These are phyloP conservation scores for Scutellaria baicalensis DNA, from an alignment of 257 asterid genomes.

Conservation along the genomic window DNA sequence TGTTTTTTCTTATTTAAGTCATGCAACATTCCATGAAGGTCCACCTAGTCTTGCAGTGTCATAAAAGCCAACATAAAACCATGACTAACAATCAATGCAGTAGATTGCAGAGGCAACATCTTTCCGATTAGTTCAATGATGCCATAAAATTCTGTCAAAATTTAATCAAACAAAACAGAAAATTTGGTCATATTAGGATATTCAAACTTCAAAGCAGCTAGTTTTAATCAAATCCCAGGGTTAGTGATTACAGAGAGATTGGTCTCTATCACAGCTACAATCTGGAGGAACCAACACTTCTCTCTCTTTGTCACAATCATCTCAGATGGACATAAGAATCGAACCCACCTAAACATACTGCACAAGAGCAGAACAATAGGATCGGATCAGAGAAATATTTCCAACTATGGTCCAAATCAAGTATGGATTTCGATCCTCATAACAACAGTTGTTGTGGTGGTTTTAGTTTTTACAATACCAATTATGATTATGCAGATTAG, in stretches of 20 bases:
- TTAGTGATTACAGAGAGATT: slow-evolving; percentile 22
- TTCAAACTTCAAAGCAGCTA: slow-evolving; percentile 11
- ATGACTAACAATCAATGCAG: background rate
- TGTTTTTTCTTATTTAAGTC: background rate
- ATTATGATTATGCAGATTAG: no score
- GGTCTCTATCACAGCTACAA: slow-evolving; percentile 20
- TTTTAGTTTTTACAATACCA: no score
- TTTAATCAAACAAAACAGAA: slow-evolving; percentile 22
- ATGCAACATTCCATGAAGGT: background rate
- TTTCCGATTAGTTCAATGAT: background rate
- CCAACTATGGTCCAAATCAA: no score
- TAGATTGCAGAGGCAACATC: background rate
- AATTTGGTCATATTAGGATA: slow-evolving; percentile 6
- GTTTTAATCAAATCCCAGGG: slow-evolving; percentile 12
- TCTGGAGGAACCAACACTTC: background rate
- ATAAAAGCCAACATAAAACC: background rate
- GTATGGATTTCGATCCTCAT: no score
- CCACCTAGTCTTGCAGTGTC: no score
- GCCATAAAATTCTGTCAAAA: slow-evolving; percentile 21
- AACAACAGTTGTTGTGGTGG: no score
- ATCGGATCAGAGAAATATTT: background rate
- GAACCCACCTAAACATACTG: slow-evolving; percentile 11
- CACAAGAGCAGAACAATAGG: background rate
- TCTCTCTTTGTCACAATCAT: background rate
- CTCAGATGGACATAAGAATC: background rate